phyloP scores from a whole-genome alignment of 441 rosid genomes.

The Biscutella laevigata region DNA sequence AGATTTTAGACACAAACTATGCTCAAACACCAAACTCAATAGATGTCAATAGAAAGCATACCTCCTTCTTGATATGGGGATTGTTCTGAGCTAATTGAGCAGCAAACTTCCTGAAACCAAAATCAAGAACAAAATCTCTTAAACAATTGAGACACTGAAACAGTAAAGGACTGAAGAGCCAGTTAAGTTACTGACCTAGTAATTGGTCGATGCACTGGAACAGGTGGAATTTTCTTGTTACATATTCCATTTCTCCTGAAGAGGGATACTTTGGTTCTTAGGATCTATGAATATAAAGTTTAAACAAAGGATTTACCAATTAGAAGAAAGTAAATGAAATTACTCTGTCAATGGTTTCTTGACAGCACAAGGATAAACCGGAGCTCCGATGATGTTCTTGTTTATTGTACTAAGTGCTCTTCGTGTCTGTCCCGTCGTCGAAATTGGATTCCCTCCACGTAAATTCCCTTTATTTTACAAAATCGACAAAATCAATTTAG shows the following conservation, averaged over 20 bases:
- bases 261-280: too few relatives aligned
- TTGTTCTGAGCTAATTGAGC: conserved; percentile 57
- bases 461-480: too few relatives aligned
- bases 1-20: too few relatives aligned
- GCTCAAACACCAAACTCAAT: too few relatives aligned
- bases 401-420: conserved; percentile 51
- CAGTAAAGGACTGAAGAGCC: conserved; percentile 1
- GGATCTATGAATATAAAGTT: too few relatives aligned
- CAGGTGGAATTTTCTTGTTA: conserved; percentile 46
- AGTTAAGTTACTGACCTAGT: conserved; percentile 63
- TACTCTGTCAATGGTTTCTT: conserved; percentile 63
- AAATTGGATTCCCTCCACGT: conserved; percentile 46
- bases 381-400: conserved; percentile 51
- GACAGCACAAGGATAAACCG: conserved; percentile 51
- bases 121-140: conserved; percentile 1
- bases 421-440: conserved; percentile 37
- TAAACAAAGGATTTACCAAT: too few relatives aligned
- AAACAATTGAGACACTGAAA: background rate
- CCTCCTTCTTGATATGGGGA: conserved; percentile 38
- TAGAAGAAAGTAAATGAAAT: background rate
- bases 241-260: conserved; percentile 37
- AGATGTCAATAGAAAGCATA: conserved; percentile 15
- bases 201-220: conserved; percentile 72
- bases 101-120: conserved; percentile 56
- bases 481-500: too few relatives aligned